Conservation (phyloP, 2,329 filamentous ascomycete genomes). For the Ophiostoma novo-ulmi region DNA sequence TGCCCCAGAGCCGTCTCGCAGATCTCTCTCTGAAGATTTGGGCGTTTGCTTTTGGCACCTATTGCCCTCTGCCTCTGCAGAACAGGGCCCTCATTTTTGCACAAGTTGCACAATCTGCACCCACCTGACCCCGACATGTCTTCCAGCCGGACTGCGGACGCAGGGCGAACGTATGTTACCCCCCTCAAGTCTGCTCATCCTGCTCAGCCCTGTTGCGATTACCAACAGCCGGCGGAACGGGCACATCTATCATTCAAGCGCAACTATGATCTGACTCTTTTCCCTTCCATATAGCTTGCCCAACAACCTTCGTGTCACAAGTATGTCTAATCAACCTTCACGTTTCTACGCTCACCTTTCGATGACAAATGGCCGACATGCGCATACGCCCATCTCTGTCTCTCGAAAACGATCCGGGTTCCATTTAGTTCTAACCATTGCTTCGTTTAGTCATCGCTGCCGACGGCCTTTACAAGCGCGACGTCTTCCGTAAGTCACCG, state of each 20-base stretch:
- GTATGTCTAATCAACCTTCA: constrained; percentile 47
- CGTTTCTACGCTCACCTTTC: neutral
- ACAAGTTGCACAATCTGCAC: constrained; percentile 12
- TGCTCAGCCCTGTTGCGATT: neutral
- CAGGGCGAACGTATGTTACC: constrained; percentile 2
- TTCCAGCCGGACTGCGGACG: constrained; percentile 17
- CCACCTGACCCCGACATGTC: constrained; percentile 16
- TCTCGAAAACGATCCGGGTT: neutral
- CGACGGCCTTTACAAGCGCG: constrained; percentile 96
- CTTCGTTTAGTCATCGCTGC: constrained; percentile 79
- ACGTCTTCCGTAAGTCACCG: constrained; percentile 83
- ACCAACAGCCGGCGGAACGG: neutral
- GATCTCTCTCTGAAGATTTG: neutral
- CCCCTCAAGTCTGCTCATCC: neutral
- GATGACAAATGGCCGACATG: constrained; percentile 4
- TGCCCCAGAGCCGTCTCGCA: constrained; percentile 2
- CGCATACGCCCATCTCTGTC: neutral
- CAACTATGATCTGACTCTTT: neutral
- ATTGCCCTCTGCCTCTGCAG: neutral
- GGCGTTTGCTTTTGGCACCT: neutral
- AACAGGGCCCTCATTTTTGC: constrained; percentile 1
- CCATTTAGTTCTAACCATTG: constrained; percentile 6
- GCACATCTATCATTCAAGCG: neutral
- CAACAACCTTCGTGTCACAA: constrained; percentile 81
- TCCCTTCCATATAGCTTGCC: neutral